A percentile compares a stretch with the other conserved stretches of the same genome.
Evolutionary conservation across 495 filamentous ascomycete genomes (phyloP).

Genomic region (Pseudoneurospora amorphoporcata): DNA sequence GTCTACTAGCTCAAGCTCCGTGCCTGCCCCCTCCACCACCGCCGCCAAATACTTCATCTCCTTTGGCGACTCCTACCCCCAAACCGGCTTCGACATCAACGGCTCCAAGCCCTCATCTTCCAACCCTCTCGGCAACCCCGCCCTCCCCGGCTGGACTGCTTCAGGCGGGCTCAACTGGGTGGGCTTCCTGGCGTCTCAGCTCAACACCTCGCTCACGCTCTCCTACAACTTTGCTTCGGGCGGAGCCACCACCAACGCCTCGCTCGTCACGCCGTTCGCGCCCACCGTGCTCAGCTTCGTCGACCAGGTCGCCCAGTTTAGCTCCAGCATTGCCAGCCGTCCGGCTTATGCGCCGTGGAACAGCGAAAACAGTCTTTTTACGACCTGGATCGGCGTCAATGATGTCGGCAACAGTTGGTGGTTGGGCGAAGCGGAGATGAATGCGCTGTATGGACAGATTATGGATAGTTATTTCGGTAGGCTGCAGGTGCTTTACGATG

Average conservation of each 20-base stretch:
- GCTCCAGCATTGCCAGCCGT: constrained; percentile 21
- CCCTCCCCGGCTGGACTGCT: constrained; percentile 49
- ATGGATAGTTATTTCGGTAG: constrained; percentile 47
- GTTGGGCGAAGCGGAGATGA: constrained; percentile 26
- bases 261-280: constrained; percentile 37
- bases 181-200: constrained; percentile 49
- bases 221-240: constrained; percentile 62
- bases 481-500: constrained; percentile 47
- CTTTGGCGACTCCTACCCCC: constrained; percentile 43
- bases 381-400: constrained; percentile 71
- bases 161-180: constrained; percentile 59
- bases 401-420: constrained; percentile 61
- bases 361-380: constrained; percentile 50
- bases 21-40: neutral
- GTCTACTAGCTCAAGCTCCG: neutral
- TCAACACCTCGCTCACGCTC: constrained; percentile 48
- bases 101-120: constrained; percentile 46
- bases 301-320: constrained; percentile 46
- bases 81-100: constrained; percentile 54
- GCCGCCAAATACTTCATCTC: constrained; percentile 22
- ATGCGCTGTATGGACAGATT: constrained; percentile 39
- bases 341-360: constrained; percentile 46
- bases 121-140: constrained; percentile 72
- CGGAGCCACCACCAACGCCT: constrained; percentile 57
- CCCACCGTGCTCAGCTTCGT: constrained; percentile 46